A percentile compares a stretch with the other conserved stretches of the same genome.
Evolutionary conservation across 495 filamentous ascomycete species (phyloP).

Genomic region (Letharia columbiana): DNA sequence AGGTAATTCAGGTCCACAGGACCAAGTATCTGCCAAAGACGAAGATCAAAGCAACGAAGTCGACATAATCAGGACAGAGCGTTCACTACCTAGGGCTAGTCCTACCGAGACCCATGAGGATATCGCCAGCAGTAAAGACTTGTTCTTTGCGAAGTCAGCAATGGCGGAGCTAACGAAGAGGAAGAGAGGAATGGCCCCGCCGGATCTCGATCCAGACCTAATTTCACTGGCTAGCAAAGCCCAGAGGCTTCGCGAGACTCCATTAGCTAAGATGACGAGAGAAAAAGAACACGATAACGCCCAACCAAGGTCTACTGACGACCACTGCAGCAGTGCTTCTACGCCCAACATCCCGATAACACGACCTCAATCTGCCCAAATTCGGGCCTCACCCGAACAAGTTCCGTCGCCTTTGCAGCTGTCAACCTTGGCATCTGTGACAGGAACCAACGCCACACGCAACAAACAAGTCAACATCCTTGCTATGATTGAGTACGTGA

Average conservation of each 20-base stretch:
- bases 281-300: background rate
- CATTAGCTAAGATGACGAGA: background rate
- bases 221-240: background rate
- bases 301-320: background rate
- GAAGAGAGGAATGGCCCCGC: background rate
- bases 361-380: background rate
- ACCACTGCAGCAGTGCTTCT: background rate
- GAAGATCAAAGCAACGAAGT: background rate
- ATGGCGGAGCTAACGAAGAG: background rate
- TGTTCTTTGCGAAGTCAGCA: background rate
- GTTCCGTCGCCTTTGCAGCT: constrained; percentile 12
- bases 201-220: background rate
- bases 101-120: background rate
- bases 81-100: background rate
- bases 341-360: background rate
- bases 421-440: constrained; percentile 17
- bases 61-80: background rate
- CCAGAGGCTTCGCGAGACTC: background rate
- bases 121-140: background rate
- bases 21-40: background rate
- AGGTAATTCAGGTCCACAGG: background rate
- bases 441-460: constrained; percentile 17
- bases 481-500: constrained; percentile 21
- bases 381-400: background rate
- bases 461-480: constrained; percentile 23